Percentiles rank a stretch among this genome's conserved stretches.
These are phyloP conservation scores for Jimgerdemannia lactiflua DNA, from an alignment of 192 early-diverging fungal species.

Conservation along the genomic window DNA sequence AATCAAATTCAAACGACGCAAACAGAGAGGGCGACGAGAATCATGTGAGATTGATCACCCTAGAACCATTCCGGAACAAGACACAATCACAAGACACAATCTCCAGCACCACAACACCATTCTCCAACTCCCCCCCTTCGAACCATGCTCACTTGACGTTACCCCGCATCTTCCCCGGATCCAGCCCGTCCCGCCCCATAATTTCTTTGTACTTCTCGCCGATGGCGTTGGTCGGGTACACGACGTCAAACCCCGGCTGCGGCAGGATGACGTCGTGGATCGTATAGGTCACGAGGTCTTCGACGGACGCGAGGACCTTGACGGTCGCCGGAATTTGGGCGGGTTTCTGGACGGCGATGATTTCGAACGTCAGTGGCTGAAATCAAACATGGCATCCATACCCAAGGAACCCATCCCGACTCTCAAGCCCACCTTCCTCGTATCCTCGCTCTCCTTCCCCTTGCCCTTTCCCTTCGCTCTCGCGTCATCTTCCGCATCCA, in stretches of 20 bases:
- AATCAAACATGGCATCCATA: not conserved
- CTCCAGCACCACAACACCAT: not conserved
- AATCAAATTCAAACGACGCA: not conserved
- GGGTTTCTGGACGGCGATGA: not conserved
- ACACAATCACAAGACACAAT: not conserved
- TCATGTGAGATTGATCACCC: not conserved
- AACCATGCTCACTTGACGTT: slow-evolving; percentile 42
- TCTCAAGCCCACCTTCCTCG: slow-evolving; percentile 10
- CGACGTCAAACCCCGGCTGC: slow-evolving; percentile 74
- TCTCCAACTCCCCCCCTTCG: not conserved
- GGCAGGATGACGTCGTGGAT: slow-evolving; percentile 94
- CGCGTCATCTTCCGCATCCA: slow-evolving; percentile 11
- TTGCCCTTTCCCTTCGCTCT: not conserved
- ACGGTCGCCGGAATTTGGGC: not conserved
- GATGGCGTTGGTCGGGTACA: slow-evolving; percentile 79
- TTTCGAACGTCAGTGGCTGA: not conserved
- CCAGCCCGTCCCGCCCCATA: slow-evolving; percentile 70
- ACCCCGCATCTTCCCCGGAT: slow-evolving; percentile 61
- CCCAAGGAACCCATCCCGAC: not conserved
- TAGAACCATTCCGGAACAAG: not conserved
- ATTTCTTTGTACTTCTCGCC: slow-evolving; percentile 59
- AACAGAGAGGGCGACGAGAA: not conserved
- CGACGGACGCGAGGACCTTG: slow-evolving; percentile 28
- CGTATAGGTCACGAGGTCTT: slow-evolving; percentile 64
- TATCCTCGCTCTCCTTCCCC: not conserved